A percentile compares a stretch with the other conserved stretches of the same genome.
Evolutionary conservation across 805 yeast species (phyloP).

Genomic region (Pachysolen tannophilus): DNA sequence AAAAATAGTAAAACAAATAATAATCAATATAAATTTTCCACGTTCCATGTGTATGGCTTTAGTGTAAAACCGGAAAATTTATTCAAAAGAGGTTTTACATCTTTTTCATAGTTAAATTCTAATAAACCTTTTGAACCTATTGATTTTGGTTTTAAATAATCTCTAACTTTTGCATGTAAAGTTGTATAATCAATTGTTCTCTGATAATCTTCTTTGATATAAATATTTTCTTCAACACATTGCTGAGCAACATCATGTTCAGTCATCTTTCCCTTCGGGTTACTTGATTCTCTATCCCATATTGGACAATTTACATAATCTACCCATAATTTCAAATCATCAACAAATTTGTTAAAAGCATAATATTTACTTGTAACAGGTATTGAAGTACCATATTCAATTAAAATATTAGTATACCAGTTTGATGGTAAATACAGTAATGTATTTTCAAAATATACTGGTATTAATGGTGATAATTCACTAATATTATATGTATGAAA

Average conservation of each 20-base stretch:
- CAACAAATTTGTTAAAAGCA: conserved; percentile 18
- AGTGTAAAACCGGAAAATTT: no score
- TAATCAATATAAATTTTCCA: no score
- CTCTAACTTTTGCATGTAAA: not conserved
- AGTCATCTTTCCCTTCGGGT: not conserved
- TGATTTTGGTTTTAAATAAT: no score
- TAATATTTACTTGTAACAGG: conserved; percentile 13
- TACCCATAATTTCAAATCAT: conserved; percentile 17
- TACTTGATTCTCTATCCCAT: conserved; percentile 1
- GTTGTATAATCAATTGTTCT: not conserved
- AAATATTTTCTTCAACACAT: conserved; percentile 1
- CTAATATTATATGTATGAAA: conserved; percentile 43
- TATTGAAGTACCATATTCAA: conserved; percentile 26
- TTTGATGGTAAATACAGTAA: conserved; percentile 36
- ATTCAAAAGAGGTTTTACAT: no score
- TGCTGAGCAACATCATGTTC: conserved; percentile 3
- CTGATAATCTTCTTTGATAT: not conserved
- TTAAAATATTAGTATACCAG: conserved; percentile 23
- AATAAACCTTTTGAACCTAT: no score
- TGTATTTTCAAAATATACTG: conserved; percentile 53
- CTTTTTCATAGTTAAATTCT: no score
- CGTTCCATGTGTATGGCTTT: no score
- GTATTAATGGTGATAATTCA: conserved; percentile 44
- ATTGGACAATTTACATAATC: conserved; percentile 13
- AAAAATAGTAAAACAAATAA: no score